Base-by-base conservation (phyloP, 441 rosid genomes). In the Jatropha podagrica region DNA sequence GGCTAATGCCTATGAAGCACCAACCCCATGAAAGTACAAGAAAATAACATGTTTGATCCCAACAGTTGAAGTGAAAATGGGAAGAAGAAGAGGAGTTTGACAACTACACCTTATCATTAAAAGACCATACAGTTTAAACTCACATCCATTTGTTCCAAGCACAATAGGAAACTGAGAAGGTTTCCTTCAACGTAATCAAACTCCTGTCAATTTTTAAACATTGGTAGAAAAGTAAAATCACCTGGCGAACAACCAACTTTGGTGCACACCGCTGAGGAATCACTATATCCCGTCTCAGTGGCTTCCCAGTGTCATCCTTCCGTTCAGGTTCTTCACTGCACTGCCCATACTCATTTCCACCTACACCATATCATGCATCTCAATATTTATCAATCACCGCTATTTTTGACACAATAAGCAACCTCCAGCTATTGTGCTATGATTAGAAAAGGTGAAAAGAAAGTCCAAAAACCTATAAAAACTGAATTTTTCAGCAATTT, bases 281-380 rank as follows among this genome's bases (percentile, higher is more conserved):
- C 64, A 85, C 90, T 74, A 96, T 92, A 80, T 96, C 99, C 77
- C 96, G 92, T 77, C 93, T 89, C 82, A 96, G 83, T 75, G 88
- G 91, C 80, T 87, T 90, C 52, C 93, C 97, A 71, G 87, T 83
- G 74, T 90, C 99, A 78, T 92, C 97, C 81, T 96, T 96, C 65
- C 88, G 71, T 71, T 85, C 97, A 71, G 97, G 96, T 80, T 96
- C 99, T 85, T 96, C 98, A 76, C 99, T 98, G 78, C 99, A 96
- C 77, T 96, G 99, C 40, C 99, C 99, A 85, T 96, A 96, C 81
- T 96, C 99, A 76, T 92, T 96, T 55, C 99, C 99, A 71, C 98
- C 99, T 96, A 82, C 75, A 80, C 23, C 66, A 75, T 38, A 68
- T 65, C 52, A 74, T 54, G 46, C 74, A 62, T 69, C 74, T 56